These are phyloP conservation scores for Pascua guehoae DNA, from an alignment of 1,284 basidiomycete species.

Conservation along the genomic window DNA sequence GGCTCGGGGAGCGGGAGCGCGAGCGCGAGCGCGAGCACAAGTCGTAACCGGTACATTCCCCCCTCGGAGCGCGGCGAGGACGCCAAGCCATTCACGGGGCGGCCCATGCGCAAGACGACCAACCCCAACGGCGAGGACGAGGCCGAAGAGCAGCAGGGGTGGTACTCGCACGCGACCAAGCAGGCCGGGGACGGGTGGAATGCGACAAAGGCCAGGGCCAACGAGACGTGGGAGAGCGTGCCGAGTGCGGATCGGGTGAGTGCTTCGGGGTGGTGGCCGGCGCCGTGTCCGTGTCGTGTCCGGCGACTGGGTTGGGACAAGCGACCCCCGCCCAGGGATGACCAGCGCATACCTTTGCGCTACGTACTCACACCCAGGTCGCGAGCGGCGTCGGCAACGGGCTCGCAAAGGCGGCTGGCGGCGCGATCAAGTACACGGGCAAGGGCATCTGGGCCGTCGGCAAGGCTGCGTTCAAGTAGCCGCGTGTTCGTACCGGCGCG, in stretches of 20 bases:
- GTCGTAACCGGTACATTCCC: slow-evolving; percentile 9
- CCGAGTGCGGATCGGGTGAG: slow-evolving; percentile 10
- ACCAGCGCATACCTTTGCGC: no score
- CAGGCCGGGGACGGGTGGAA: no score
- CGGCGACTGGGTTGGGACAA: neutral
- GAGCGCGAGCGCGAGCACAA: neutral
- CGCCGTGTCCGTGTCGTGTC: no score
- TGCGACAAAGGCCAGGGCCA: neutral
- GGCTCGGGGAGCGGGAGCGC: no score
- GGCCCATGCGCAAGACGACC: neutral
- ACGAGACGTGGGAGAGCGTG: neutral
- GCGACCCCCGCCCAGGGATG: no score
- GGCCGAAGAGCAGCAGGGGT: neutral
- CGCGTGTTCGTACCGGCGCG: no score
- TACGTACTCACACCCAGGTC: slow-evolving; percentile 9
- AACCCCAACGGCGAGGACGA: neutral
- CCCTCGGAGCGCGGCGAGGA: slow-evolving; percentile 12
- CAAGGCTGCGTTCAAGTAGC: slow-evolving; percentile 4
- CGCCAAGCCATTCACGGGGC: slow-evolving; percentile 1
- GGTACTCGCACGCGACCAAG: no score
- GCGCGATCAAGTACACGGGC: slow-evolving; percentile 19
- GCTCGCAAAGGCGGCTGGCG: slow-evolving; percentile 17
- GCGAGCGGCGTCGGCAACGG: slow-evolving; percentile 12
- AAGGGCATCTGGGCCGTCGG: slow-evolving; percentile 25
- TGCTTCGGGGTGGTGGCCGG: neutral